Evolutionary conservation across 306 rosid species (phyloP).

Genomic region (Trichosanthes truncata): DNA sequence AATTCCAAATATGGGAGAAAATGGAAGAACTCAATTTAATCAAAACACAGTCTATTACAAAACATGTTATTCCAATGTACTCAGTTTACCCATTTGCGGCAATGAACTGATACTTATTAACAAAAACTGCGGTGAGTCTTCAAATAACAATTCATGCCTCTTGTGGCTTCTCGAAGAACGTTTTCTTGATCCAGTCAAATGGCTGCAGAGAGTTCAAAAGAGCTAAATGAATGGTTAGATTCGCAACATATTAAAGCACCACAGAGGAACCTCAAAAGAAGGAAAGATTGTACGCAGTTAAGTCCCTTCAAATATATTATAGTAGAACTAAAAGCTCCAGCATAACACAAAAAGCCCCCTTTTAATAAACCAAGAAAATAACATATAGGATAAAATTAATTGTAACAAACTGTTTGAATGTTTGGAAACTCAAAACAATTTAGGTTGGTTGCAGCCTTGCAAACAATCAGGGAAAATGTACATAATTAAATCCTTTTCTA

Average conservation of each 20-base stretch:
- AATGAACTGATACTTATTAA: conserved; percentile 2
- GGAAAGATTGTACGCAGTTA: background rate
- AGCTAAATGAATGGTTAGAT: background rate
- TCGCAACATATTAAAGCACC: background rate
- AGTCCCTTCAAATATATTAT: background rate
- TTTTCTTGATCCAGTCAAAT: conserved; percentile 70
- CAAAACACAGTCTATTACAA: background rate
- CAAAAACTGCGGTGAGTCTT: conserved; percentile 1
- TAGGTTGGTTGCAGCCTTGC: background rate
- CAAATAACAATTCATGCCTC: conserved; percentile 21
- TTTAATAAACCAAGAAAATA: background rate
- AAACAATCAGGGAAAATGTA: background rate
- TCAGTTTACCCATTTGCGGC: background rate
- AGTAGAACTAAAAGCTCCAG: background rate
- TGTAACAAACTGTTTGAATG: background rate
- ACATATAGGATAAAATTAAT: background rate
- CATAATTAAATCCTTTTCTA: background rate
- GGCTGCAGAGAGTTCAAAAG: conserved; percentile 35
- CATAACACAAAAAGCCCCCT: background rate
- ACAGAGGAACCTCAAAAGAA: background rate
- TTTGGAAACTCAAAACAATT: background rate
- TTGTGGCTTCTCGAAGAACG: conserved; percentile 67
- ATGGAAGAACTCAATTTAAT: background rate
- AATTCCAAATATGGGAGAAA: background rate
- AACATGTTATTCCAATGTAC: conserved; percentile 8